Evolutionary conservation across 805 yeast species (phyloP).

Genomic region (Cyberlindnera veronae): DNA sequence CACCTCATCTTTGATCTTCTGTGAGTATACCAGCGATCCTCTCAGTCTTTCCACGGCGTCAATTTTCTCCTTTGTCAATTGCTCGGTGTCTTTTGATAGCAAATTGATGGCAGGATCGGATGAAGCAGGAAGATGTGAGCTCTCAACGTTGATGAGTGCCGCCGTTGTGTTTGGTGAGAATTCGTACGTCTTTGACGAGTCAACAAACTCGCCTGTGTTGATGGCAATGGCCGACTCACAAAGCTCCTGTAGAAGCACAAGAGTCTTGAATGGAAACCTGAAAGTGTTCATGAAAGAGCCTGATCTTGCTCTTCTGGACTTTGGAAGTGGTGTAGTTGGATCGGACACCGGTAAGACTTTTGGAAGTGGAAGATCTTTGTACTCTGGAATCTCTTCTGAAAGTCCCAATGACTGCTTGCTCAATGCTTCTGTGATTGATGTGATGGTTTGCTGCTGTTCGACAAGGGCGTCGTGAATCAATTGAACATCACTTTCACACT

Average conservation of each 20-base stretch:
- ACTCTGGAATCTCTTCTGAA: conserved; percentile 32
- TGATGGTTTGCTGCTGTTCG: conserved; percentile 61
- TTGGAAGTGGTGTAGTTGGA: conserved; percentile 17
- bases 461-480: conserved; percentile 67
- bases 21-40: conserved; percentile 70
- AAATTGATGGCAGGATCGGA: conserved; percentile 62
- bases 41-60: conserved; percentile 68
- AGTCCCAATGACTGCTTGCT: conserved; percentile 23
- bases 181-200: conserved; percentile 25
- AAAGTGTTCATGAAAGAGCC: conserved; percentile 39
- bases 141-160: conserved; percentile 44
- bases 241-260: conserved; percentile 54
- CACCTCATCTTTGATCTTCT: conserved; percentile 74
- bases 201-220: conserved; percentile 62
- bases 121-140: conserved; percentile 43
- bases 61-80: conserved; percentile 57
- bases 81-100: conserved; percentile 65
- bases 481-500: conserved; percentile 73
- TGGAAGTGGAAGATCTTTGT: conserved; percentile 55
- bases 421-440: conserved; percentile 32
- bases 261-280: conserved; percentile 60
- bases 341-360: conserved; percentile 20
- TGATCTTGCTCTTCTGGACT: conserved; percentile 35
- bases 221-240: conserved; percentile 73
- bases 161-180: conserved; percentile 60